Evolutionary conservation across 768 basidiomycete species (phyloP), one percentile per base, ranked within the genome.

Genomic region (Tricholoma terreum): DNA sequence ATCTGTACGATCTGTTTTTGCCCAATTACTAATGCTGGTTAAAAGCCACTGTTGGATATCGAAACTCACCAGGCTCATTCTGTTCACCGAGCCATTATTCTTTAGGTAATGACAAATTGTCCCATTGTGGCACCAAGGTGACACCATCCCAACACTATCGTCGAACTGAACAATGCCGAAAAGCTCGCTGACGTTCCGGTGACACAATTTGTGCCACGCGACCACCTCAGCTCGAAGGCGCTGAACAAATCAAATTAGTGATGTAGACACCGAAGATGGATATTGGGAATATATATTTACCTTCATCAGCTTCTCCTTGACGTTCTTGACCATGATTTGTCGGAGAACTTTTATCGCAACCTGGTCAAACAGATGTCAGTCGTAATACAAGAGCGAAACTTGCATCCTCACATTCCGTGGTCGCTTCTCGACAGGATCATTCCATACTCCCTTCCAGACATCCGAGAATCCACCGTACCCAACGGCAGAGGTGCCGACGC

Each of bases 111-210:
- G 68, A 53, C 72, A 74, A 53, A 86, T 71, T 7, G 79, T 82
- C 8, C 85, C 84, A 51, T 85, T 84, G 34, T 77, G 74, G 63
- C 83, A 85, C 83, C 84, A 87, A 4, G 80, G 79, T 4, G 85
- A 85, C 0, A 86, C 83, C 82, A 86, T 85, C 15, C 80, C 84
- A 24, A 86, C 74, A 48, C 80, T 79, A 33, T 76, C 73, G 27
- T 73, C 69, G 4, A 75, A 74, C 61, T 82, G 81, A 14, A 82
- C 68, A 55, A 86, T 76, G 2, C 85, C 85, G 54, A 78, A 81
- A 24, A 86, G 67, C 42, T 78, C 79, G 35, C 78, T 78, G 46
- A 86, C 74, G 57, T 86, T 84, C 43, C 72, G 73, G 57, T 86
- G 84, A 43, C 75, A 80, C 14, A 85, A 69, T 6, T 78, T 71